These are phyloP conservation scores for Perkinsela sp. DNA, from an alignment of 208 protist species.

Conservation along the genomic window DNA sequence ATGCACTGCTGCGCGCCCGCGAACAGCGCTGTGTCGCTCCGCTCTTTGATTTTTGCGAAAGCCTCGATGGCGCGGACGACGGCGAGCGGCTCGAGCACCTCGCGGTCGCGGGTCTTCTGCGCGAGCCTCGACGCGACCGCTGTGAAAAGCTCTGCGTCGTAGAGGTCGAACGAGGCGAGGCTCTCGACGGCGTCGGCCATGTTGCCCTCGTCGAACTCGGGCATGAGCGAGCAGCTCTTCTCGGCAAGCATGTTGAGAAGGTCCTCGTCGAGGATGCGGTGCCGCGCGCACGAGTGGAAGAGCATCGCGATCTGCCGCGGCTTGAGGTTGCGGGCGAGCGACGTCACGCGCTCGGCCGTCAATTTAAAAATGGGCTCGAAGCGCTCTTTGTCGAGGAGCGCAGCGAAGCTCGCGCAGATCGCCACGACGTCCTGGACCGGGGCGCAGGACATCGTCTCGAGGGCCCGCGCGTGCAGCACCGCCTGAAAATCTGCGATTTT, in stretches of 20 bases:
- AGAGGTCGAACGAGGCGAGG: background rate
- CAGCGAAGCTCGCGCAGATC: background rate
- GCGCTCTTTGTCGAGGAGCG: background rate
- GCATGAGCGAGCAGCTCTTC: background rate
- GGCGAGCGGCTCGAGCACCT: background rate
- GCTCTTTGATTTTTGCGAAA: background rate
- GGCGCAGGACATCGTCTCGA: background rate
- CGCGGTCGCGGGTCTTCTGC: background rate
- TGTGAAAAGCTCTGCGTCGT: constrained; percentile 1
- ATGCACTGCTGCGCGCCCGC: background rate
- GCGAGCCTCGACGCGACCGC: background rate
- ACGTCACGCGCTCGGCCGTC: background rate
- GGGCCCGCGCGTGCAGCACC: background rate
- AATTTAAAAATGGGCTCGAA: background rate
- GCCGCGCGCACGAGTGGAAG: background rate
- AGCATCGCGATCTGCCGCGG: background rate
- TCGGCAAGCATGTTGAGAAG: background rate
- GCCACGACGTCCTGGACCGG: background rate
- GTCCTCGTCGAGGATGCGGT: background rate
- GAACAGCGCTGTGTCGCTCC: background rate
- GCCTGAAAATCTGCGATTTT: background rate
- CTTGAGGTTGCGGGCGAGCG: background rate
- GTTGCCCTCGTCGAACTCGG: background rate
- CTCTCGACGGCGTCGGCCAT: background rate
- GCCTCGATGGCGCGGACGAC: background rate